Conservation (phyloP, 1,284 basidiomycete species). For the Malassezia brasiliensis region DNA sequence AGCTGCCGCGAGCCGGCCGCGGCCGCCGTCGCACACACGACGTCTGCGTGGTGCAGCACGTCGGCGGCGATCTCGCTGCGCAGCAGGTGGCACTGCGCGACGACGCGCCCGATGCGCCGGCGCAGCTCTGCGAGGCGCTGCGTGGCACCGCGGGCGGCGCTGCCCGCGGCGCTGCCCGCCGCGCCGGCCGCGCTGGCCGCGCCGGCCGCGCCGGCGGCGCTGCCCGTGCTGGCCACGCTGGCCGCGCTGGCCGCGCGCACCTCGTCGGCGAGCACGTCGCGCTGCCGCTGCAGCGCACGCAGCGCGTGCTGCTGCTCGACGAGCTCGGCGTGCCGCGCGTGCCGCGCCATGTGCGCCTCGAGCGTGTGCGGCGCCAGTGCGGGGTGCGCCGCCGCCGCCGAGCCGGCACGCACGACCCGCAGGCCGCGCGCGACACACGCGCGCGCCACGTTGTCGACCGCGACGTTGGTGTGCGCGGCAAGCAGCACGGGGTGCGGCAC, state of each 20-base stretch:
- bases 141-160: not conserved
- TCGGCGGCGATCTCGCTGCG: conserved; percentile 43
- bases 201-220: not conserved
- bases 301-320: conserved; percentile 39
- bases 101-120: conserved; percentile 27
- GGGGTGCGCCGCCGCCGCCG: conserved; percentile 53
- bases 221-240: too few species aligned
- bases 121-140: conserved; percentile 11
- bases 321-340: conserved; percentile 55
- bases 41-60: conserved; percentile 48
- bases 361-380: conserved; percentile 59
- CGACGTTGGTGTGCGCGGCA: conserved; percentile 84
- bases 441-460: conserved; percentile 83
- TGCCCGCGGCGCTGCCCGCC: too few species aligned
- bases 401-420: conserved; percentile 67
- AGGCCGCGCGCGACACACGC: conserved; percentile 57
- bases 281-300: conserved; percentile 20
- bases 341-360: conserved; percentile 59
- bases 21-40: conserved; percentile 48
- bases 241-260: not conserved
- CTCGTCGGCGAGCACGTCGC: conserved; percentile 21
- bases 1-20: conserved; percentile 25
- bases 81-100: conserved; percentile 32
- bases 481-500: conserved; percentile 75
- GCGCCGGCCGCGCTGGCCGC: not conserved